Evolutionary conservation across 2,329 filamentous ascomycete species (phyloP).

Genomic region (Cordyceps javanica): DNA sequence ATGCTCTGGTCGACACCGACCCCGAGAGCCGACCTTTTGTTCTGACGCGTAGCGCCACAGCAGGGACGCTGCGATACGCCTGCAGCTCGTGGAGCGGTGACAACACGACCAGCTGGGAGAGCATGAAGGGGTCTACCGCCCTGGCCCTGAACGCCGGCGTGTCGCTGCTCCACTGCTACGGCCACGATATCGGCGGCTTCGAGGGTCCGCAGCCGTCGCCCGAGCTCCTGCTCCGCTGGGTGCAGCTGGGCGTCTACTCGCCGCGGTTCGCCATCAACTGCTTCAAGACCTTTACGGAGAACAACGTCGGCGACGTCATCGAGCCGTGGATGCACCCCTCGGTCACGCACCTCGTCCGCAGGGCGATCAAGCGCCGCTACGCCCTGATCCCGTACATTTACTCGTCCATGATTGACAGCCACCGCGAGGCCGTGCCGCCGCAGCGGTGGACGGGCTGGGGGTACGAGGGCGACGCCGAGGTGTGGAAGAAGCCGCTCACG

Average conservation of each 20-base stretch:
- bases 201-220: conserved; percentile 67
- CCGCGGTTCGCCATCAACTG: conserved; percentile 72
- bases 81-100: conserved; percentile 71
- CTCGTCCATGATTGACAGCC: conserved; percentile 55
- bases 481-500: conserved; percentile 56
- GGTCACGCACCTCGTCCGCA: conserved; percentile 55
- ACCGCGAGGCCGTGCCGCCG: conserved; percentile 54
- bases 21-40: conserved; percentile 60
- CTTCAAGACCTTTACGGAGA: conserved; percentile 66
- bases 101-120: conserved; percentile 67
- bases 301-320: conserved; percentile 63
- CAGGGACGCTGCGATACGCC: conserved; percentile 63
- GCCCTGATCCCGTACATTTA: conserved; percentile 68
- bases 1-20: conserved; percentile 53
- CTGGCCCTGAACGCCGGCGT: conserved; percentile 63
- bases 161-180: conserved; percentile 62
- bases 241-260: conserved; percentile 64
- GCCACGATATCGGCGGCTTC: conserved; percentile 71
- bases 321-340: conserved; percentile 74
- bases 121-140: conserved; percentile 66
- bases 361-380: conserved; percentile 63
- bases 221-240: conserved; percentile 66
- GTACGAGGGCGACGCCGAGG: conserved; percentile 58
- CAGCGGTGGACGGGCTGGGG: conserved; percentile 71
- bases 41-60: conserved; percentile 63